A percentile compares a stretch with the other conserved stretches of the same genome.
These are phyloP conservation scores for Talaromyces trachyspermus DNA, from an alignment of 495 filamentous ascomycete genomes.

Conservation along the genomic window DNA sequence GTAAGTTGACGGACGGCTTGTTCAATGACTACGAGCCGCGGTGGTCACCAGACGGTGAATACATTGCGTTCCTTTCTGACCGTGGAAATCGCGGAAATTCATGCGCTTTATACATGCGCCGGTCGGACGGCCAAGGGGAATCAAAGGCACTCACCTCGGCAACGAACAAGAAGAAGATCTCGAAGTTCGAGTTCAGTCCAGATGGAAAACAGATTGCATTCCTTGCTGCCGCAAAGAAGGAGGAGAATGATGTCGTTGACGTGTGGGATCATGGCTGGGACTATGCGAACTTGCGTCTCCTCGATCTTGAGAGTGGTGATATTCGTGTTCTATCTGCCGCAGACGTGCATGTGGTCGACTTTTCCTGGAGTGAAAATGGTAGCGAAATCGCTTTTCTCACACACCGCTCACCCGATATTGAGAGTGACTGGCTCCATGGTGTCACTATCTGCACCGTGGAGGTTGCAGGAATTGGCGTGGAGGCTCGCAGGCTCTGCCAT, in stretches of 20 bases:
- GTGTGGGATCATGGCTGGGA: neutral
- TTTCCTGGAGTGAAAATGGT: conserved; percentile 4
- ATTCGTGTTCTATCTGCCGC: neutral
- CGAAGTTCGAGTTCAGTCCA: conserved; percentile 12
- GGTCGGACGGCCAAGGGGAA: conserved; percentile 9
- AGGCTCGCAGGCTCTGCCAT: neutral
- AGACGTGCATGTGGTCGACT: neutral
- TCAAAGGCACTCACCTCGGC: conserved; percentile 10
- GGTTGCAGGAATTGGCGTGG: neutral
- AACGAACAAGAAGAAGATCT: conserved; percentile 3
- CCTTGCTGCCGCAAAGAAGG: conserved; percentile 8
- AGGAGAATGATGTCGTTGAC: neutral
- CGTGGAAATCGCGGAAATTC: conserved; percentile 8
- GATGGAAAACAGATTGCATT: conserved; percentile 15
- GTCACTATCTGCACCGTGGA: neutral
- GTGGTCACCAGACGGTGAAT: conserved; percentile 15
- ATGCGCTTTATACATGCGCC: conserved; percentile 13
- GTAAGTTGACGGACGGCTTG: conserved; percentile 14
- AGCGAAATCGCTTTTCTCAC: neutral
- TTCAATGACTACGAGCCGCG: conserved; percentile 14
- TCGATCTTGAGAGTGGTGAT: neutral
- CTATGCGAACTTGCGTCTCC: neutral
- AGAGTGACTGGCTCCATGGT: neutral
- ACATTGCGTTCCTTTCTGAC: conserved; percentile 18
- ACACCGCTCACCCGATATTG: neutral